Evolutionary conservation across 2,329 filamentous ascomycete genomes (phyloP).

Genomic region (Leptographium lundbergii): DNA sequence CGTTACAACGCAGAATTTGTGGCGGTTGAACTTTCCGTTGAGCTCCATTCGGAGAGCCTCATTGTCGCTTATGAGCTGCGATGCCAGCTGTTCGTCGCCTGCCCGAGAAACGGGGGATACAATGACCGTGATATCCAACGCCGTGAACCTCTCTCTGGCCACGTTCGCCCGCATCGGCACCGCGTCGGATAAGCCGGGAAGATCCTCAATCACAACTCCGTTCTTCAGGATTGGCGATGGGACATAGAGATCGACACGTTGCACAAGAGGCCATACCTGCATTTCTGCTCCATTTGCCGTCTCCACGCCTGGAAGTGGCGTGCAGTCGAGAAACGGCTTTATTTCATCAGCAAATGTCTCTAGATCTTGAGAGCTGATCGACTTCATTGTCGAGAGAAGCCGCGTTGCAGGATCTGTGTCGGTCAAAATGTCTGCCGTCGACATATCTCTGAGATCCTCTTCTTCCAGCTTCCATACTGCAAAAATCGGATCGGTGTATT

Average conservation of each 20-base stretch:
- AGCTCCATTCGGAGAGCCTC: conserved; percentile 17
- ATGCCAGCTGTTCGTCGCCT: conserved; percentile 14
- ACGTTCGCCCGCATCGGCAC: conserved; percentile 15
- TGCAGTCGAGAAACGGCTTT: conserved; percentile 6
- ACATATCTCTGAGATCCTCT: neutral
- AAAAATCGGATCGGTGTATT: neutral
- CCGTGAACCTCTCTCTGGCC: conserved; percentile 10
- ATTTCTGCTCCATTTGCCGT: neutral
- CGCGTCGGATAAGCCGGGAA: conserved; percentile 37
- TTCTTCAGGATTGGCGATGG: conserved; percentile 31
- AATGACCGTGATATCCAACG: conserved; percentile 16
- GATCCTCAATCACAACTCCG: conserved; percentile 37
- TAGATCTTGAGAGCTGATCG: neutral
- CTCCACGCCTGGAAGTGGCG: neutral
- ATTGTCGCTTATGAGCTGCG: conserved; percentile 15
- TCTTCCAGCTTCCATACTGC: neutral
- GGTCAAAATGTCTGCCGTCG: neutral
- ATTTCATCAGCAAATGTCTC: neutral
- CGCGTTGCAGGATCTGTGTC: neutral
- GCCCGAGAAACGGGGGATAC: conserved; percentile 17
- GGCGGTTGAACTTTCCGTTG: conserved; percentile 14
- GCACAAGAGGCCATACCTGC: conserved; percentile 23
- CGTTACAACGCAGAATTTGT: conserved; percentile 15
- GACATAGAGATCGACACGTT: conserved; percentile 26
- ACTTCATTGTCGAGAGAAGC: neutral